Base-by-base conservation (phyloP, 257 asterid genomes). In the Rhazya stricta region DNA sequence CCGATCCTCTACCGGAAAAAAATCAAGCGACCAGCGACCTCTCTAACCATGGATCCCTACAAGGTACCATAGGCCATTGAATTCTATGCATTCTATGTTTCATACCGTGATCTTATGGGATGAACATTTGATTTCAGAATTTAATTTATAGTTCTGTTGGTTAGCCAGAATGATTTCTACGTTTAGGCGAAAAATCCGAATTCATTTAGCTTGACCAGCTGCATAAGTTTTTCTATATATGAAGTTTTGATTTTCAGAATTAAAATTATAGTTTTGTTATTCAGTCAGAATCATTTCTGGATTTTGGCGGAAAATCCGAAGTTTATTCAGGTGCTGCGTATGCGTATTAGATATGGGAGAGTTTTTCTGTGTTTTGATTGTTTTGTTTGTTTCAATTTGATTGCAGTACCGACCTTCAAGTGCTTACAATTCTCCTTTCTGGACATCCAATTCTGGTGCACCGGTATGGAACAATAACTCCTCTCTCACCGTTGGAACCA, bases 401-500 rank as follows among this genome's bases (percentile, higher is more conserved):
- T 72, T 85, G 89, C 89, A 94, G 98, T 30, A 80, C 84, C 96
- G 97, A 21, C 90, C 98, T 27, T 94, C 98, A 25, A 94, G 96
- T 77, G 89, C 96, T 72, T 81, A 73, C 86, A 85, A 94, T 75
- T 80, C 96, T 39, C 88, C 96, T 6, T 94, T 86, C 82, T 85
- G 85, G 88, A 90, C 98, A 42, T 91, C 98, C 4, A 94, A 91
- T 72, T 82, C 93, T 4, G 98, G 98, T 41, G 90, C 94, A 77
- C 98, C 98, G 0, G 97, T 91, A 1, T 94, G 92, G 92, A 90
- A 94, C 88, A 89, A 91, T 66, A 87, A 90, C 88, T 84, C 90
- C 77, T 84, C 97, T 8, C 80, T 94, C 85, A 85, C 98, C 36
- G 96, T 91, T 9, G 98, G 98, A 77, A 82, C 86, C 32, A 84